Evolutionary conservation across 345 rosid species (phyloP), one percentile per base, ranked within the genome.

Genomic region (Schrenkiella parvula): DNA sequence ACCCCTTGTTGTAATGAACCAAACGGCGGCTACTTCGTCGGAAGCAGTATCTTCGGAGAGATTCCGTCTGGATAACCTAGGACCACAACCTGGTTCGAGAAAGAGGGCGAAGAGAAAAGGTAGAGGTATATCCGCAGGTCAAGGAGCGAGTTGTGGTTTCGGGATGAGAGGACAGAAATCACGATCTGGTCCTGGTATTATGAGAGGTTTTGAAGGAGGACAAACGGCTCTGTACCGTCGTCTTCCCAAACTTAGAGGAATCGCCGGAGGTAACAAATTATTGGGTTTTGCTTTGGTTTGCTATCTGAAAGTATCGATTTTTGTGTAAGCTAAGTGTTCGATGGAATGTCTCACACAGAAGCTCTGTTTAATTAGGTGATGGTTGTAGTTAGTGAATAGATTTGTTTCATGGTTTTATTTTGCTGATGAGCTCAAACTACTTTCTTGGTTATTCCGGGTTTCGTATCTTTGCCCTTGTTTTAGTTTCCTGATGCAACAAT

Each of bases 151-250:
- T 69, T 91, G 97, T 61, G 98, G 97, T 64, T 89, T 89, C 57
- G 98, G 97, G 7, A 91, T 91, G 98, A 85, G 95, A 79, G 98
- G 98, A n/a, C 97, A 93, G 85, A 93, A 93, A 61, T 95, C 99
- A 11, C 80, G 96, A 60, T 88, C 97, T 0, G 99, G 97, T 66
- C 97, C 92, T 11, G 99, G 99, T 14, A 86, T 89, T 39, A 82
- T 82, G 74, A 87, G 77, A 80, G 99, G 97, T 0, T 95, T 95
- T 26, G 97, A 95, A 78, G 97, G 99, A n/a, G 97, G 97, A 0
- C 96, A 91, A 78, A 95, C 89, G 80, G 93, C 97, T 12, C 96
- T 95, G 13, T 91, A 89, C 68, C 86, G 99, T 29, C 92, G 99
- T 13, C 68, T 95, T 52, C 97, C 99, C 0, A 95, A 93, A 69